A percentile compares a stretch with the other conserved stretches of the same genome.
These are phyloP conservation scores for Mycocentrospora acerina DNA, from an alignment of 2,329 filamentous ascomycete genomes.

Conservation along the genomic window DNA sequence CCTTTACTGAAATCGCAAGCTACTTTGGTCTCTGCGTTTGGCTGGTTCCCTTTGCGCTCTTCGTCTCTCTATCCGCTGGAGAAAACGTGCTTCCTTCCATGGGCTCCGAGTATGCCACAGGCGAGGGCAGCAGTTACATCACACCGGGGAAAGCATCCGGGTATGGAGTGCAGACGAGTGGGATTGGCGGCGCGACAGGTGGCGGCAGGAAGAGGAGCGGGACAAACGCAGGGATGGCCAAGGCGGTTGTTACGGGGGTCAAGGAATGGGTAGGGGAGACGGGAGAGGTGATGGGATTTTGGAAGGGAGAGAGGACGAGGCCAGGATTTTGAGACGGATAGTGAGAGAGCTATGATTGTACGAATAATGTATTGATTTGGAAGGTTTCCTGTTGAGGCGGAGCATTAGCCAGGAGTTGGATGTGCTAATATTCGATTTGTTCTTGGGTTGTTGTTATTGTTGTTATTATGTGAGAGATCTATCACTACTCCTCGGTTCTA, in stretches of 20 bases:
- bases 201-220: conserved; percentile 50
- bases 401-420: too few relatives aligned
- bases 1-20: conserved; percentile 90
- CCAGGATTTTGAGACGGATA: conserved; percentile 34
- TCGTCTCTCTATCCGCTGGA: conserved; percentile 89
- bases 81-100: conserved; percentile 95
- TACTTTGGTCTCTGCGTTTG: conserved; percentile 97
- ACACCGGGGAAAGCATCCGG: conserved; percentile 45
- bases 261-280: conserved; percentile 65
- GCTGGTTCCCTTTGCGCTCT: conserved; percentile 92
- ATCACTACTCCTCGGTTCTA: too few relatives aligned
- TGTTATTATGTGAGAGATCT: too few relatives aligned
- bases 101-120: conserved; percentile 71
- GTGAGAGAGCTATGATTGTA: conserved; percentile 9
- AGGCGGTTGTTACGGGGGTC: conserved; percentile 60
- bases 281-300: conserved; percentile 63
- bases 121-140: conserved; percentile 55
- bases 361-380: conserved; percentile 6
- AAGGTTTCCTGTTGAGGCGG: too few relatives aligned
- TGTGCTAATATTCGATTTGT: too few relatives aligned
- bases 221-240: conserved; percentile 58
- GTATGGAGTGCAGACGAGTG: conserved; percentile 13
- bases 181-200: conserved; percentile 32
- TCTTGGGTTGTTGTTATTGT: too few relatives aligned
- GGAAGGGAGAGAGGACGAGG: conserved; percentile 60